phyloP scores from a whole-genome alignment of 2,329 filamentous ascomycete species.

The Pseudocercospora fuligena region DNA sequence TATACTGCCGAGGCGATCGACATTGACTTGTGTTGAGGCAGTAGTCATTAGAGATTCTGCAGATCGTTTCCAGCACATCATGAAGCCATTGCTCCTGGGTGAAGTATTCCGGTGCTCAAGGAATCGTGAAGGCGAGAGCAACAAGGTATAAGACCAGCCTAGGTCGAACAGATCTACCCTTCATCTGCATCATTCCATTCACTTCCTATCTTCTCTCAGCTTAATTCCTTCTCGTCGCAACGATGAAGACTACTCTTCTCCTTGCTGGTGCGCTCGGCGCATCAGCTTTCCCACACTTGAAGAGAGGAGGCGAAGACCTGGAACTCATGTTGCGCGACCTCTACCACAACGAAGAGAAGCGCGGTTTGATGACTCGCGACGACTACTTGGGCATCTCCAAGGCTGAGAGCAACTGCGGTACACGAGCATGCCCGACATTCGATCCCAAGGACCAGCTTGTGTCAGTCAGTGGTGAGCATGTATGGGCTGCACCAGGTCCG shows the following conservation, averaged over 20 bases:
- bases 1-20: neutral
- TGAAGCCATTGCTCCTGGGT: neutral
- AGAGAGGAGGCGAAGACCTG: conserved; percentile 13
- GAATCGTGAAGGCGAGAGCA: neutral
- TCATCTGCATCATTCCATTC: neutral
- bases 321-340: conserved; percentile 14
- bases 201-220: neutral
- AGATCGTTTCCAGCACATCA: neutral
- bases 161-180: neutral
- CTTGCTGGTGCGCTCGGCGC: conserved; percentile 28
- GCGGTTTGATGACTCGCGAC: conserved; percentile 20
- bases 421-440: conserved; percentile 25
- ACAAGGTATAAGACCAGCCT: neutral
- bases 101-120: neutral
- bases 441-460: conserved; percentile 29
- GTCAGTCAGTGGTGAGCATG: conserved; percentile 26
- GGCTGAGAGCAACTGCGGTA: conserved; percentile 27
- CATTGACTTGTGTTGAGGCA: neutral
- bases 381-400: conserved; percentile 28
- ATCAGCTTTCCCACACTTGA: conserved; percentile 26
- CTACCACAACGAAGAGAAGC: conserved; percentile 15
- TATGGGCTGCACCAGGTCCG: conserved; percentile 20
- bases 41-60: neutral
- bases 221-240: neutral
- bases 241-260: conserved; percentile 28